Base-by-base conservation (phyloP, 345 rosid species). In the Eutrema japonicum region DNA sequence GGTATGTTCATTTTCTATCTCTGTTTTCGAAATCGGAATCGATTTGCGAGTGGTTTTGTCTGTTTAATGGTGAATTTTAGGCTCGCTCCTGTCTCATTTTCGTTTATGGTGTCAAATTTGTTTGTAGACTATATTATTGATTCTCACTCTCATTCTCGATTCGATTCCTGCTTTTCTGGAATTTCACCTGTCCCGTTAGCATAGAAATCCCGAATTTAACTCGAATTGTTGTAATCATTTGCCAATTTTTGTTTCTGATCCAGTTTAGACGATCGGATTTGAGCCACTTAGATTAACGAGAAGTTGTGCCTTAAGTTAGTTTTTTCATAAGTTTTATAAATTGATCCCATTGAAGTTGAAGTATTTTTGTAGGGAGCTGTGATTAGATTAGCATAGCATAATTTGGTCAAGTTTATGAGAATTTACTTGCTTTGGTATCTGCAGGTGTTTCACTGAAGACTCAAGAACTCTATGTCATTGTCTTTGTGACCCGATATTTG, bases 381-480 rank as follows among this genome's bases (percentile, higher is more conserved):
- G 22, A 54, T 13, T 26, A 4, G 7, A 2, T 6, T 32, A 45
- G 1, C 4, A 4, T 13, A 12, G 16, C 38, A 8, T 51, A 22
- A 38, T 59, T 59, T 22, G 47, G 22, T n/a, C 6, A 18, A 38
- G 3, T 26, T 42, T 3, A 10, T 61, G 49, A 7, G 35, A 27
- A 10, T 18, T 1, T 61, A 0, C 26, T 11, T 66, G 50, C 2
- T 37, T 35, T 49, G 45, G 11, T 9, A 40, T 40, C 11, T 71
- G 70, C 85, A 89, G 96, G 97, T 42, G 59, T 92, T 36, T 88
- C 97, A 3, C 79, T 89, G 79, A 92, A 89, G 94, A 89, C 96
- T 12, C 94, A 87, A 79, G 94, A 89, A 60, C 93, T 92, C 59
- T 92, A 85, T 65, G 87, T 82, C 27, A 7, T 89, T 48, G 94